Conservation (phyloP, 1,284 basidiomycete species). For the Wolfiporia cocos region DNA sequence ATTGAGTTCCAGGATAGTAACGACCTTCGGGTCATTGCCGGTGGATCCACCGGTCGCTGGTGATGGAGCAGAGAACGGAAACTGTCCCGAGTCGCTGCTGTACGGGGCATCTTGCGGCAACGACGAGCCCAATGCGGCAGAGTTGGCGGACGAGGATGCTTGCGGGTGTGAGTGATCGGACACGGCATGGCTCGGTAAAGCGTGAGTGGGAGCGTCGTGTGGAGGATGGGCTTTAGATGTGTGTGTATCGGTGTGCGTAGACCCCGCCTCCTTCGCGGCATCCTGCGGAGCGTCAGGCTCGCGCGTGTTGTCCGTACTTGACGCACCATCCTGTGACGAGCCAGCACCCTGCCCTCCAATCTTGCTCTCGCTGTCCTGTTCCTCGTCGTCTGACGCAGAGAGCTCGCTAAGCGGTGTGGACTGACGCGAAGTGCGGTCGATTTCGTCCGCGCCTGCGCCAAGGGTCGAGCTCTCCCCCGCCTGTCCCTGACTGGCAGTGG, state of each 20-base stretch:
- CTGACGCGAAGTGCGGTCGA: conserved; percentile 37
- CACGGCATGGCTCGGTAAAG: neutral
- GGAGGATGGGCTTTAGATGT: conserved; percentile 4
- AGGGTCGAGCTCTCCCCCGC: conserved; percentile 10
- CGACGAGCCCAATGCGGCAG: neutral
- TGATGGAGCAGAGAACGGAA: no score
- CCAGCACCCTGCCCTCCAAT: conserved; percentile 3
- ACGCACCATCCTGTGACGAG: neutral
- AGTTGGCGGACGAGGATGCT: neutral
- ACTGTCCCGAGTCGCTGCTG: no score
- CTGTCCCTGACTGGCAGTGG: conserved; percentile 11
- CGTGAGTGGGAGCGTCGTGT: conserved; percentile 1
- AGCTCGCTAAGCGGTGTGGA: conserved; percentile 68
- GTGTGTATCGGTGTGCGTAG: neutral
- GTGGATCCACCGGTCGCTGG: no score
- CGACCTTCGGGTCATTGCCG: conserved; percentile 43
- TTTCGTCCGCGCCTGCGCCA: conserved; percentile 13
- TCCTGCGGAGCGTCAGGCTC: conserved; percentile 3
- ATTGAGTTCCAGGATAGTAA: conserved; percentile 58
- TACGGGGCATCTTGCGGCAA: no score
- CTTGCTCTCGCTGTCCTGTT: conserved; percentile 9
- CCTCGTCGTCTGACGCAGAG: conserved; percentile 40
- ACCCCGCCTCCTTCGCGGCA: neutral
- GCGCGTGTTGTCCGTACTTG: conserved; percentile 1
- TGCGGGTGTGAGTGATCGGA: neutral